Conservation (phyloP, 176 grass and related monocot species). For the Hordeum vulgare region MorexV3_pseudomolecules_assembly NC_058524.1:619878772-619879271, state of each 20-base stretch:
- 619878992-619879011: background rate
- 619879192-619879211: background rate
- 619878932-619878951: background rate
- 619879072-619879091: background rate
- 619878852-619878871: background rate
- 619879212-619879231: background rate
- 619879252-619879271: background rate
- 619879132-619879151: constrained; percentile 20
- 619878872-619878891: background rate
- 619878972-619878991: constrained; percentile 19
- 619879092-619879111: background rate
- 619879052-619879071: constrained; percentile 22
- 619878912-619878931: background rate
- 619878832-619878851: background rate
- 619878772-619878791: background rate
- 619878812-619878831: background rate
- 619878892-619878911: background rate
- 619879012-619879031: background rate
- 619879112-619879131: constrained; percentile 29
- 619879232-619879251: background rate
- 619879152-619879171: background rate
- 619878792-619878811: background rate
- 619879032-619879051: background rate
- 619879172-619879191: background rate
- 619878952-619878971: background rate